Base-by-base conservation (phyloP, 2,329 filamentous ascomycete genomes). In the Chaetomium olivaceum region DNA sequence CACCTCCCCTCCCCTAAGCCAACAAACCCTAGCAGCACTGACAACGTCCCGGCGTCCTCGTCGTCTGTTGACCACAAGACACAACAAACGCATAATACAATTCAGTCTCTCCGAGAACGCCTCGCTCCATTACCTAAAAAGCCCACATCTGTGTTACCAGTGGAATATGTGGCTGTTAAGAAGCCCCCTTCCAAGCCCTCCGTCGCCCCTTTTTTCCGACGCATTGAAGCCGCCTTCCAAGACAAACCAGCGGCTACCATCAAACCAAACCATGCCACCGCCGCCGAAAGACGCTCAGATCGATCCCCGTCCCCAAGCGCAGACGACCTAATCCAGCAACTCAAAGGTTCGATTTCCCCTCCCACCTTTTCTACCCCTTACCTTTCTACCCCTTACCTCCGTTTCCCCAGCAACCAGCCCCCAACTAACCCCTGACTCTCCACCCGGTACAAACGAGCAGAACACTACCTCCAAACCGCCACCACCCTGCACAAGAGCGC, bases 391-490 rank as follows among this genome's bases (percentile, higher is more conserved):
- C 9, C 8, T 39, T 4, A 14, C 29, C 31, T 25, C n/a, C 31
- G 19, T 56, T 12, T 56, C 27, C 27, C 52, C 27, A n/a, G 29
- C 52, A 51, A 48, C 58, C 23, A 43, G n/a, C 16, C 39, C 39
- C 39, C 4, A 43, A n/a, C 39, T 43, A 43, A 43, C 39, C 39
- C 39, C 39, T 43, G 39, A 43, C 39, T 16, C 39, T 16, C 16
- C 39, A n/a, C 39, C 39, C 39, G 39, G 11, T 12, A 12, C 27
- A 11, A 55, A 36, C 39, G 9, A 4, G n/a, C 48, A 70, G 67
- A 70, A 43, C 64, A 71, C 64, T 70, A 69, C 63, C 59, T 63
- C 46, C 48, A 57, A 7, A 69, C 58, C 7, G 70, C 68, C 21
- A 61, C 64, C 2, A 64, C 46, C 16, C 61, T 70, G 14, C 64